These are phyloP conservation scores for Camellia granthamiana DNA, from an alignment of 148 eudicot species.

Conservation along the genomic window DNA sequence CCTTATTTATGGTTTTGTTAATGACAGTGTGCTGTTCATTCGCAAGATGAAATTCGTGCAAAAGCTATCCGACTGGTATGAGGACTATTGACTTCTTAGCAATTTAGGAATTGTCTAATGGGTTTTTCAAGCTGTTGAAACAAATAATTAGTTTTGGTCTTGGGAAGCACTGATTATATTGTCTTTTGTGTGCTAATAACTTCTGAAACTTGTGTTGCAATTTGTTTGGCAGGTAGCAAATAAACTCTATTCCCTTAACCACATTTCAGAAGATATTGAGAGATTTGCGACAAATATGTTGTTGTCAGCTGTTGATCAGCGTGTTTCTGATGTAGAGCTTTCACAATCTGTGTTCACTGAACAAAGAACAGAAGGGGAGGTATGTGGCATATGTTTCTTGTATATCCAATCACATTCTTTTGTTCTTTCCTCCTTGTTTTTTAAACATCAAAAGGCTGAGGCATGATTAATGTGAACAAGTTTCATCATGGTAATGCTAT, in stretches of 20 bases:
- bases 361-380: slow-evolving; percentile 53
- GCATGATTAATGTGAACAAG: not conserved
- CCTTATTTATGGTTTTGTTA: slow-evolving; percentile 25
- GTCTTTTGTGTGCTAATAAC: not conserved
- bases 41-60: slow-evolving; percentile 80
- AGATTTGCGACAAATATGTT: slow-evolving; percentile 72
- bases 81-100: slow-evolving; percentile 9
- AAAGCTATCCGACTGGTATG: slow-evolving; percentile 95
- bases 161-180: not conserved
- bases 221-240: slow-evolving; percentile 68
- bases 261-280: slow-evolving; percentile 65
- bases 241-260: slow-evolving; percentile 69
- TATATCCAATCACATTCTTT: not conserved
- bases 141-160: not conserved
- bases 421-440: slow-evolving; percentile 6
- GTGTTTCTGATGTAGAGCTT: slow-evolving; percentile 36
- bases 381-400: slow-evolving; percentile 26
- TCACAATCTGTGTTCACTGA: slow-evolving; percentile 36
- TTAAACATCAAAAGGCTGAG: not conserved
- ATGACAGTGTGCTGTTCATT: slow-evolving; percentile 84
- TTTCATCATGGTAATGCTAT: slow-evolving; percentile 1
- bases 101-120: not conserved
- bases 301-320: slow-evolving; percentile 65
- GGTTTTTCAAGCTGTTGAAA: not conserved
- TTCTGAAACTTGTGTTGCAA: slow-evolving; percentile 11